Evolutionary conservation across 129 eudicot species (phyloP).

Genomic region (Artemisia annua): DNA sequence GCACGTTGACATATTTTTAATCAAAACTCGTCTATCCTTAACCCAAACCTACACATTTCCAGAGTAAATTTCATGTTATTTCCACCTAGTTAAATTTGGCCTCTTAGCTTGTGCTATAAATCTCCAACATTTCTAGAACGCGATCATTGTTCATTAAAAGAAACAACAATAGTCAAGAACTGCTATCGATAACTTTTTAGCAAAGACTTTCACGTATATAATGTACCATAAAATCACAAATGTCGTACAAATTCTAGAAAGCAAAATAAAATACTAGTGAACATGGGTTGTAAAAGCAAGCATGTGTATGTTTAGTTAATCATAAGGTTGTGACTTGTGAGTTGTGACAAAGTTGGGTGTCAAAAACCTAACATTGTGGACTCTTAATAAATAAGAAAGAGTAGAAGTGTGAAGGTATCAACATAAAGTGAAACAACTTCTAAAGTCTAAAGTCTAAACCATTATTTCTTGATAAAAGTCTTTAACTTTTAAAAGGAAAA

Average conservation of each 20-base stretch:
- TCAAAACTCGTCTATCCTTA: too few species aligned
- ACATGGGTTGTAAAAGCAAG: slow-evolving; percentile 33
- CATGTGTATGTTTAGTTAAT: slow-evolving; percentile 30
- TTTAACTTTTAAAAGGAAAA: slow-evolving; percentile 15
- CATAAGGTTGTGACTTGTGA: too few species aligned
- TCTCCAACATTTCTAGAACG: neutral
- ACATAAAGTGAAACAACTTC: slow-evolving; percentile 38
- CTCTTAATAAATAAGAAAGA: slow-evolving; percentile 31
- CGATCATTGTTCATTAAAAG: neutral
- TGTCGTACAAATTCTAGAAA: slow-evolving; percentile 32
- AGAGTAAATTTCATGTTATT: too few species aligned
- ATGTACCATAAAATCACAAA: slow-evolving; percentile 2
- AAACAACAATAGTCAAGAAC: neutral
- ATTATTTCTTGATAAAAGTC: slow-evolving; percentile 18
- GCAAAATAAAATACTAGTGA: slow-evolving; percentile 8
- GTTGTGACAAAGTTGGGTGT: slow-evolving; percentile 26
- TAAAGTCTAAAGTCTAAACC: neutral
- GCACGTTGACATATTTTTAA: too few species aligned
- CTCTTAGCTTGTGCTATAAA: too few species aligned
- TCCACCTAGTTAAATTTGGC: too few species aligned
- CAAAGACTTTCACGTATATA: neutral
- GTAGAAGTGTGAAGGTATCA: slow-evolving; percentile 25
- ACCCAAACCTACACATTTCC: too few species aligned
- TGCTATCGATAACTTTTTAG: neutral
- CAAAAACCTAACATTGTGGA: slow-evolving; percentile 30